Evolutionary conservation across 805 yeast species (phyloP).

Genomic region (Candida easanensis): DNA sequence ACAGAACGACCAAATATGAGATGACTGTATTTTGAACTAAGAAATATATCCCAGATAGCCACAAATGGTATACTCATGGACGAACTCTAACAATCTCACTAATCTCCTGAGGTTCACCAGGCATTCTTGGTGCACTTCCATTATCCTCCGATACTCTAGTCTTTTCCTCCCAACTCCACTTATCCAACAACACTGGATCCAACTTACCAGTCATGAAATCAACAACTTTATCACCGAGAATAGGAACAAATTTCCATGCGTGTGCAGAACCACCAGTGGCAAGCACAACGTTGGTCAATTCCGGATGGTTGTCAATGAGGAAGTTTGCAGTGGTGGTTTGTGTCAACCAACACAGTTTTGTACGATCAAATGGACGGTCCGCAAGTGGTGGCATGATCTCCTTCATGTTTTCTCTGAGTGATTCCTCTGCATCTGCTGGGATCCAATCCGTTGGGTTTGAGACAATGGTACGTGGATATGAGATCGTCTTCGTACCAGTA

Average conservation of each 20-base stretch:
- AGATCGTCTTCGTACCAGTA: slow-evolving; percentile 3
- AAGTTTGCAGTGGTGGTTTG: slow-evolving; percentile 32
- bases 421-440: slow-evolving; percentile 13
- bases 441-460: slow-evolving; percentile 18
- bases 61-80: not conserved
- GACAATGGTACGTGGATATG: slow-evolving; percentile 14
- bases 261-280: slow-evolving; percentile 35
- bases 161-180: slow-evolving; percentile 19
- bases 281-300: slow-evolving; percentile 25
- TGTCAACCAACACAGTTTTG: slow-evolving; percentile 39
- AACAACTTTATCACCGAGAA: slow-evolving; percentile 27
- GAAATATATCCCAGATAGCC: too few relatives aligned
- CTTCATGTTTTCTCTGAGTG: slow-evolving; percentile 29
- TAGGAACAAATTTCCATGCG: slow-evolving; percentile 32
- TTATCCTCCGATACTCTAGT: slow-evolving; percentile 3
- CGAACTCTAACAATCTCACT: not conserved
- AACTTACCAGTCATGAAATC: slow-evolving; percentile 14
- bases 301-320: slow-evolving; percentile 29
- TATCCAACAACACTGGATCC: slow-evolving; percentile 3
- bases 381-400: slow-evolving; percentile 16
- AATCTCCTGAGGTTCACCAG: slow-evolving; percentile 12
- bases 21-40: too few relatives aligned
- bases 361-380: slow-evolving; percentile 19
- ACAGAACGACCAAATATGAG: too few relatives aligned
- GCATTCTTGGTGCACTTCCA: slow-evolving; percentile 13